Base-by-base conservation (phyloP, 1,284 basidiomycete genomes). In the Rhizoctonia solani region DNA sequence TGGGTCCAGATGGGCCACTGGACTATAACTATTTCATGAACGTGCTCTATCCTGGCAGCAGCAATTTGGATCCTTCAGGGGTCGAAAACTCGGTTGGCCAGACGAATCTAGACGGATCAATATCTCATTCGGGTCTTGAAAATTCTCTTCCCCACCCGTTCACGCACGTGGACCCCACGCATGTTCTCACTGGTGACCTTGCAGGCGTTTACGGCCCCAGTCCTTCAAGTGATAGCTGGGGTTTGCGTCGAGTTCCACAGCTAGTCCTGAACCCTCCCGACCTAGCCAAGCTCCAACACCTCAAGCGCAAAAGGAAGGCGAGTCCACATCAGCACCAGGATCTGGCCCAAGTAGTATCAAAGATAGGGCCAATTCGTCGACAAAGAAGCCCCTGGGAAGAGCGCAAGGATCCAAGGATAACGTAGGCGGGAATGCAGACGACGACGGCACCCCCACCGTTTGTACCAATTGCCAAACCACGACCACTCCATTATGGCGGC, bases 401-500 rank as follows among this genome's bases (percentile, higher is more conserved):
- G 39, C 61, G n/a, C 49, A 47, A 77, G 74, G 53, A 72, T 70
- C 39, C 73, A 75, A 54, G 46, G 50, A 63, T 14, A 32, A 61
- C 42, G 16, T 56, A 16, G 25, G 58, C 46, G 58, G 44, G 61
- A 27, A 52, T 47, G 59, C 82, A 30, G 91, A 91, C 68, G 88
- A 89, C 54, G 89, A 90, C 54, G 80, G 81, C 66, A 75, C 83
- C 4, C 89, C 90, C 3, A 98, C 93, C 1, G 82, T 91, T 29
- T 98, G 95, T 76, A 94, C 91, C 11, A 98, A 98, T 76, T 98
- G 95, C 77, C 87, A 92, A 74, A 98, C 95, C 59, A 96, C 92
- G 30, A 98, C 94, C 76, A 98, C 95, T 44, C 95, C 95, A 1
- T 80, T 98, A 65, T 98, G 95, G 95, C 85, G 95, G 75, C 83